Conservation (phyloP, 2,329 filamentous ascomycete genomes). For the Clarireedia homoeocarpa region DNA sequence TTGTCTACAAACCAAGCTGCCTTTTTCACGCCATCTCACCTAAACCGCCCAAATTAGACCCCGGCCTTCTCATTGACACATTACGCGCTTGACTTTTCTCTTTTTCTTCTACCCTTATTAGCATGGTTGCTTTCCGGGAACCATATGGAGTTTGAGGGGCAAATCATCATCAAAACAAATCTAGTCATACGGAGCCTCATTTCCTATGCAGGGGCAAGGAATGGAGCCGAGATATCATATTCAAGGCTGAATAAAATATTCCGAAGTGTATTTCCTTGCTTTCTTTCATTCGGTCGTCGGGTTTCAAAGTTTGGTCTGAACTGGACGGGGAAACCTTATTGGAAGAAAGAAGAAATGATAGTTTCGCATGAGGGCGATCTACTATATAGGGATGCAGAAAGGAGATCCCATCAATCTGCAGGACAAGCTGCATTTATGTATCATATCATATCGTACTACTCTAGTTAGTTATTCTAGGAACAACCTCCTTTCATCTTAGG, state of each 20-base stretch:
- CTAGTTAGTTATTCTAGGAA: not conserved
- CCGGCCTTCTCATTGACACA: too few species aligned
- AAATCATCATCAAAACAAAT: too few species aligned
- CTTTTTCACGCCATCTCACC: too few species aligned
- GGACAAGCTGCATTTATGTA: not conserved
- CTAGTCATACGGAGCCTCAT: not conserved
- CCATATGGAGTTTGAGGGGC: too few species aligned
- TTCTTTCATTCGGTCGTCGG: too few species aligned
- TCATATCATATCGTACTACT: not conserved
- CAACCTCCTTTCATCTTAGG: not conserved
- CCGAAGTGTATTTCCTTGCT: too few species aligned
- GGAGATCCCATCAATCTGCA: not conserved
- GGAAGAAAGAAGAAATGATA: not conserved
- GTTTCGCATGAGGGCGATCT: not conserved
- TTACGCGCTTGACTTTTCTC: too few species aligned
- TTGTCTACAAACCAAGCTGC: too few species aligned
- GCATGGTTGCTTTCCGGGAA: too few species aligned
- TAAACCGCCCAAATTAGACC: too few species aligned
- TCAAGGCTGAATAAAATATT: not conserved
- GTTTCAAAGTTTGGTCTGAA: too few species aligned
- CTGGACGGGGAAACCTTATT: not conserved
- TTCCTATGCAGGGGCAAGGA: not conserved
- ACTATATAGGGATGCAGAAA: not conserved
- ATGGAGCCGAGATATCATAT: not conserved
- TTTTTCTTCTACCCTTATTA: too few species aligned